Percentiles rank a stretch among this genome's conserved stretches.
These are phyloP conservation scores for Paecilomyces variotii DNA, from an alignment of 2,329 filamentous ascomycete genomes.

Conservation along the genomic window DNA sequence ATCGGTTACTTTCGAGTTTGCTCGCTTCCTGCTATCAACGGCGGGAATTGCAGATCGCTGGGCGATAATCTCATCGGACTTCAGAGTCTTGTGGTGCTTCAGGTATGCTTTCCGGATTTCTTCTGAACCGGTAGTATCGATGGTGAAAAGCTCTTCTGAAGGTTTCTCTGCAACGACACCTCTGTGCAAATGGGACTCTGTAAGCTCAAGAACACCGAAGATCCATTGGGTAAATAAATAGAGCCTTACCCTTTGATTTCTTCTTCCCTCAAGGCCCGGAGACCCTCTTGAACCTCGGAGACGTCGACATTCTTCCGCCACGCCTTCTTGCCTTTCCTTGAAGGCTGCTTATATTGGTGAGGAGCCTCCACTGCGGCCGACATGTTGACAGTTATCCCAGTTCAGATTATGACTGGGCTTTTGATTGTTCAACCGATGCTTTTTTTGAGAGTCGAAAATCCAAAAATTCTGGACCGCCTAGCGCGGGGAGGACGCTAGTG, in stretches of 20 bases:
- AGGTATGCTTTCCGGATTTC: conserved; percentile 57
- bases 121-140: conserved; percentile 68
- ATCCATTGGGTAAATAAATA: not conserved
- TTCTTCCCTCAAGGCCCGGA: conserved; percentile 78
- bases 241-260: conserved; percentile 70
- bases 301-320: conserved; percentile 99
- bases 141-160: conserved; percentile 73
- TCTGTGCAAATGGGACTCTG: conserved; percentile 39
- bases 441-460: conserved; percentile 13
- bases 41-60: conserved; percentile 74
- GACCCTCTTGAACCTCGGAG: conserved; percentile 71
- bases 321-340: conserved; percentile 94
- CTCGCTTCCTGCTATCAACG: conserved; percentile 69
- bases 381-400: conserved; percentile 17
- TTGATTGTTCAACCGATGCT: conserved; percentile 5
- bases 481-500: conserved; percentile 17
- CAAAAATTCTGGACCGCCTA: conserved; percentile 22
- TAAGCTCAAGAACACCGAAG: conserved; percentile 7
- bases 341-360: conserved; percentile 76
- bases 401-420: conserved; percentile 7
- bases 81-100: conserved; percentile 68
- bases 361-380: conserved; percentile 48
- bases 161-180: conserved; percentile 78
- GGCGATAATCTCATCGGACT: conserved; percentile 84
- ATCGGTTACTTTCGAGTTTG: conserved; percentile 61